Evolutionary conservation across 352 stramenopile genomes (phyloP).

Genomic region (Phytopythium cucurbitacearum): DNA sequence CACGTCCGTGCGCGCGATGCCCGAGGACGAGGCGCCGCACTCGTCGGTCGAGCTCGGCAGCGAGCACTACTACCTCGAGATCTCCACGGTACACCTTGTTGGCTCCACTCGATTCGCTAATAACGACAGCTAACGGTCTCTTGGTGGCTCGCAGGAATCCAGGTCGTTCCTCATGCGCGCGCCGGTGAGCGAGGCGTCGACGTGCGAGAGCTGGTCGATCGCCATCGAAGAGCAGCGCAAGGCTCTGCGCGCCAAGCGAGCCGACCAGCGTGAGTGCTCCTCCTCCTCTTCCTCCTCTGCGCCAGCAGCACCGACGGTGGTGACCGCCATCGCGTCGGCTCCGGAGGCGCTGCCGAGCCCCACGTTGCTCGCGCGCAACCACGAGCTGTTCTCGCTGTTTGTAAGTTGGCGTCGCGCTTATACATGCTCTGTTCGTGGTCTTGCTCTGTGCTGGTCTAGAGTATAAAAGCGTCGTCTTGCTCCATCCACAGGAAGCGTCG

Average conservation of each 20-base stretch:
- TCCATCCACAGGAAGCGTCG: slow-evolving; percentile 60
- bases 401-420: slow-evolving; percentile 51
- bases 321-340: slow-evolving; percentile 13
- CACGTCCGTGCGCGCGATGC: slow-evolving; percentile 68
- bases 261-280: slow-evolving; percentile 47
- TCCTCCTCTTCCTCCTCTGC: slow-evolving; percentile 5
- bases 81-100: slow-evolving; percentile 41
- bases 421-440: slow-evolving; percentile 13
- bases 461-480: slow-evolving; percentile 76
- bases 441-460: slow-evolving; percentile 23
- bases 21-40: slow-evolving; percentile 57
- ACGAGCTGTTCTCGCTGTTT: slow-evolving; percentile 78
- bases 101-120: background rate
- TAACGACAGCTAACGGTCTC: background rate
- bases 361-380: slow-evolving; percentile 61
- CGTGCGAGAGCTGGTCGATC: slow-evolving; percentile 82
- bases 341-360: slow-evolving; percentile 56
- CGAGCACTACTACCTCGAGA: slow-evolving; percentile 84
- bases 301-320: background rate
- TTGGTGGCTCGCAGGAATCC: slow-evolving; percentile 28
- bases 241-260: slow-evolving; percentile 42
- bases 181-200: slow-evolving; percentile 59
- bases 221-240: slow-evolving; percentile 83
- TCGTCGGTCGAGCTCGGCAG: slow-evolving; percentile 42
- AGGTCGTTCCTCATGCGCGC: slow-evolving; percentile 76